Conservation (phyloP, 1,284 basidiomycete species). For the Leccinum subrobustum region DNA sequence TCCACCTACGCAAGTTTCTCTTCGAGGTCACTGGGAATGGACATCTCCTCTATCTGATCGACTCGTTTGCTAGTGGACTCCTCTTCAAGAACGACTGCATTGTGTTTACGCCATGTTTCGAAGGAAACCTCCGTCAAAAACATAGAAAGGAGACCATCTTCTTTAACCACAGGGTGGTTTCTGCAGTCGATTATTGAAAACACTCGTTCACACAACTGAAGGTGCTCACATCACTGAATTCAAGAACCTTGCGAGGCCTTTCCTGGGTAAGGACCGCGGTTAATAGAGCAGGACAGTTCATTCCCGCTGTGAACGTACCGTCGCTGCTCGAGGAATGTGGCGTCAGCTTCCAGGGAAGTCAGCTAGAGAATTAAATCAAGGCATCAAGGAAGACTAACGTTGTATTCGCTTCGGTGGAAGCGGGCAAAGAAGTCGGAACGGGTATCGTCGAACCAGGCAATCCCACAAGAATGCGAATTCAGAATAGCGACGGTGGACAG, state of each 20-base stretch:
- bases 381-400: conserved; percentile 50
- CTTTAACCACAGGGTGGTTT: conserved; percentile 88
- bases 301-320: conserved; percentile 42
- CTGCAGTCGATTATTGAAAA: conserved; percentile 36
- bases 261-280: conserved; percentile 41
- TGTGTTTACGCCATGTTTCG: conserved; percentile 82
- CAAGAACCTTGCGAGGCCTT: conserved; percentile 80
- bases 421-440: conserved; percentile 87
- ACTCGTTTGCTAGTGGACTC: conserved; percentile 81
- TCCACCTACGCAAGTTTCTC: conserved; percentile 74
- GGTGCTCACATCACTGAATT: conserved; percentile 69
- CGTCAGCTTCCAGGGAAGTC: conserved; percentile 59
- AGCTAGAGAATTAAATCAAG: not conserved
- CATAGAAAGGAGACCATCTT: conserved; percentile 77
- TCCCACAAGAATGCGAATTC: conserved; percentile 92
- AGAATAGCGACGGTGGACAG: conserved; percentile 77
- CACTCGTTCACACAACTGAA: not conserved
- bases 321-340: conserved; percentile 85
- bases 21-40: conserved; percentile 87
- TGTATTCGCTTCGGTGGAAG: conserved; percentile 90
- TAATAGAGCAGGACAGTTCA: not conserved
- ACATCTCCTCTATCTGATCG: conserved; percentile 85
- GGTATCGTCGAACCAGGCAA: conserved; percentile 75
- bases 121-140: conserved; percentile 84
- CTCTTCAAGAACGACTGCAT: conserved; percentile 75